Conservation (phyloP, 768 basidiomycete genomes). For the Daedaleopsis sinensis region DNA sequence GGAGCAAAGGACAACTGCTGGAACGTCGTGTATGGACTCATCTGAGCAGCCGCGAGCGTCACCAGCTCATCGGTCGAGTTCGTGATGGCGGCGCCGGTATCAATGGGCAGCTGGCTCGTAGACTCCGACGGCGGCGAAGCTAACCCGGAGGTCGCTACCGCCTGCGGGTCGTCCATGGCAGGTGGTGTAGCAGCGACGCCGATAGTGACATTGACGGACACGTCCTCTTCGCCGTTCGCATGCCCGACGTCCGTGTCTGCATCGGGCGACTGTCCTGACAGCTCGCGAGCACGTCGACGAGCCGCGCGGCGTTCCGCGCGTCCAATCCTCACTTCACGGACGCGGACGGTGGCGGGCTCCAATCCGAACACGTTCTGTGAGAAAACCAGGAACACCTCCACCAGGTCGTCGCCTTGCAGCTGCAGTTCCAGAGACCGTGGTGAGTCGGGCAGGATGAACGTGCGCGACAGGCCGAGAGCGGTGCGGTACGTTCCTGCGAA, state of each 20-base stretch:
- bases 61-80: conserved; percentile 66
- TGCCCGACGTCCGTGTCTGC: conserved; percentile 38
- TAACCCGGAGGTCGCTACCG: conserved; percentile 17
- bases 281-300: conserved; percentile 75
- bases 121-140: conserved; percentile 26
- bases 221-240: conserved; percentile 42
- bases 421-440: conserved; percentile 86
- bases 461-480: conserved; percentile 89
- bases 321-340: conserved; percentile 91
- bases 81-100: conserved; percentile 38
- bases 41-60: conserved; percentile 66
- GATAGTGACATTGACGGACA: conserved; percentile 60
- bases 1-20: conserved; percentile 88
- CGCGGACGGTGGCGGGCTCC: conserved; percentile 90
- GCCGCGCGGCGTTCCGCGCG: conserved; percentile 87
- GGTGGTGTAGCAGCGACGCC: conserved; percentile 54
- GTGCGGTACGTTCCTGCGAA: conserved; percentile 91
- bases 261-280: conserved; percentile 49
- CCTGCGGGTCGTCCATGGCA: conserved; percentile 22
- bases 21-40: conserved; percentile 89
- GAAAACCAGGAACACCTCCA: conserved; percentile 91
- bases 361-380: conserved; percentile 90
- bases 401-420: conserved; percentile 89
- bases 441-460: conserved; percentile 91
- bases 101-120: conserved; percentile 27